Conservation (phyloP, 805 yeast species). For the Zygosaccharomyces gambellarensis region DNA sequence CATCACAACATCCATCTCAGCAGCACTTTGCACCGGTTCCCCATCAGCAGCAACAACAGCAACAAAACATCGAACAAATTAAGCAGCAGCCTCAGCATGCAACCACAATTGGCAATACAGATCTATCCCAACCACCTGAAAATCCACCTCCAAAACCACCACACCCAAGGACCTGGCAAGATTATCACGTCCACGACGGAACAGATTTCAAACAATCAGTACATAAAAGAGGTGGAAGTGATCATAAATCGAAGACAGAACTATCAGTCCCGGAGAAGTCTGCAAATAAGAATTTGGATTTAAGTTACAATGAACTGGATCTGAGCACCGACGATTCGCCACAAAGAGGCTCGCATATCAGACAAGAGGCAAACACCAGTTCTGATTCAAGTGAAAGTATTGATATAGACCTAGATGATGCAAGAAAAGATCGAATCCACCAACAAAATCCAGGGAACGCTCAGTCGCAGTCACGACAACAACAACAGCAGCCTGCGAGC, state of each 20-base stretch:
- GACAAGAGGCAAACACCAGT: slow-evolving; percentile 12
- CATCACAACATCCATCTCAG: slow-evolving; percentile 6
- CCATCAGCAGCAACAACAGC: slow-evolving; percentile 5
- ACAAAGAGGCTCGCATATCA: neutral
- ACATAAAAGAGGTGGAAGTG: neutral
- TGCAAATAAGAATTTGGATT: slow-evolving; percentile 11
- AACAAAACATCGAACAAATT: neutral
- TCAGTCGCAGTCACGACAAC: slow-evolving; percentile 1
- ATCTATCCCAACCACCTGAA: neutral
- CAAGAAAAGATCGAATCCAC: slow-evolving; percentile 7
- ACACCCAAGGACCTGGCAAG: slow-evolving; percentile 7
- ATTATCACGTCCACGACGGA: slow-evolving; percentile 7
- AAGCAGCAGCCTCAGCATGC: slow-evolving; percentile 2
- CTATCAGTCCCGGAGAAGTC: neutral
- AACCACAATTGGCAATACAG: neutral
- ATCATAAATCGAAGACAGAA: neutral
- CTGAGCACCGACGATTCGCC: slow-evolving; percentile 13
- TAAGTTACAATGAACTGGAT: slow-evolving; percentile 22
- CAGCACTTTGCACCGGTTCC: neutral
- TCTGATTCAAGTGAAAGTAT: slow-evolving; percentile 30
- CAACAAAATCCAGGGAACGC: neutral
- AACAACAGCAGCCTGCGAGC: slow-evolving; percentile 1
- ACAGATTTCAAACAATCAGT: neutral
- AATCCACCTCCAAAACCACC: slow-evolving; percentile 21
- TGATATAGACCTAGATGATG: slow-evolving; percentile 23